phyloP scores from a whole-genome alignment of 805 yeast species.

The Kluyveromyces nonfermentans region DNA sequence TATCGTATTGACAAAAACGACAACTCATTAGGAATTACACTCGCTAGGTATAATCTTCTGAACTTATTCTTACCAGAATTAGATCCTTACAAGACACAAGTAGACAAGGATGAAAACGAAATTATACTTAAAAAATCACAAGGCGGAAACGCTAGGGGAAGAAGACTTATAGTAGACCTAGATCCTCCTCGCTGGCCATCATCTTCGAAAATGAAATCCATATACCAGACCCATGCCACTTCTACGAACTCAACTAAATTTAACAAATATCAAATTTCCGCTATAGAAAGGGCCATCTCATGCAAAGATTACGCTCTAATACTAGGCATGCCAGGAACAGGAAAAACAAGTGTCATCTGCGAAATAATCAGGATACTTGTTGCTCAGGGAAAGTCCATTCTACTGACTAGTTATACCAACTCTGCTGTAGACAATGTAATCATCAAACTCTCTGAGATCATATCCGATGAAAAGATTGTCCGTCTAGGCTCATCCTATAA shows the following conservation, averaged over 20 bases:
- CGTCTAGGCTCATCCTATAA: constrained; percentile 55
- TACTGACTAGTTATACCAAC: constrained; percentile 83
- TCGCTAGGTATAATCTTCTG: constrained; percentile 68
- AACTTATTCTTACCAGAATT: constrained; percentile 45
- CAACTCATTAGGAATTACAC: constrained; percentile 60
- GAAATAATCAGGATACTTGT: constrained; percentile 54
- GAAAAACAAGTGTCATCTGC: constrained; percentile 85
- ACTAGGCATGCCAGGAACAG: constrained; percentile 98
- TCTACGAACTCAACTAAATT: constrained; percentile 24
- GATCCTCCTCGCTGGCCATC: not conserved
- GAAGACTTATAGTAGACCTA: constrained; percentile 29
- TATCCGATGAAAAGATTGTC: constrained; percentile 34
- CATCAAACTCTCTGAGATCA: constrained; percentile 48
- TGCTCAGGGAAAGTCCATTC: constrained; percentile 50
- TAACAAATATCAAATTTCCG: constrained; percentile 64
- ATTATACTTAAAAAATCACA: constrained; percentile 18
- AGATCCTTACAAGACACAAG: not conserved
- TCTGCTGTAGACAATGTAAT: constrained; percentile 94
- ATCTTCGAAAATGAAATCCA: not conserved
- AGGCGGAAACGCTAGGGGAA: constrained; percentile 30
- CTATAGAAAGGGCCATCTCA: constrained; percentile 53
- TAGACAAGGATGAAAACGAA: constrained; percentile 8
- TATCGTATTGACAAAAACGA: constrained; percentile 79
- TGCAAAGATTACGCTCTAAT: constrained; percentile 72
- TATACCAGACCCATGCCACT: not conserved